Evolutionary conservation across 2,329 filamentous ascomycete species (phyloP), one percentile per base, ranked within the genome.

Genomic region (Pyrenochaeta sp.): DNA sequence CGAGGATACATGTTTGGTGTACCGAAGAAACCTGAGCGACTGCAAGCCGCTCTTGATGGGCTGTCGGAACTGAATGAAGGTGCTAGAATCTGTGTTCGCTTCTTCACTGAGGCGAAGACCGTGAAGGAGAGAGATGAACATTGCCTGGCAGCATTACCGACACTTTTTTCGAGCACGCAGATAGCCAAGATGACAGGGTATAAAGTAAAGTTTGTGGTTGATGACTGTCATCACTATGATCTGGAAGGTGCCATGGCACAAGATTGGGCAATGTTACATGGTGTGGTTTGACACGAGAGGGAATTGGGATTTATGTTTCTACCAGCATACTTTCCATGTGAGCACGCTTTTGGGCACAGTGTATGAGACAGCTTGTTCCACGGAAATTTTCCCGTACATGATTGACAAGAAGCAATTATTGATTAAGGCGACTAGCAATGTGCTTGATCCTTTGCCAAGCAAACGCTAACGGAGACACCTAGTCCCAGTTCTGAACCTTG

Each of bases 1-100:
- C 49, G 59, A 1, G 58, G 53, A 7, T 67, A 67, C 30, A 58
- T 67, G 27, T 64, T 58, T n/a, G 61, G 61, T 1, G 46, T 56
- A 9, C 51, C 59, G 2, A 64, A 56, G 31, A 56, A 49, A 21
- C 54, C 57, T 0, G 64, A 64, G 45, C 45, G 59, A 9, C 23
- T 67, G 49, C 50, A 45, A 2, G 62, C 54, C 21, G 55, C 47
- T 21, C 39, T 67, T 2, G 49, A 57, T 4, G 62, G 60, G 11
- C 23, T 67, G 14, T 49, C 56, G n/a, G 57, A 53, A 18, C 31
- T 67, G 23, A 64, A 51, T 17, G 2, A 31, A 3, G 58, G 63
- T 1, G 58, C 62, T 7, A 57, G 29, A 10, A 51, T 66, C 1
- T 45, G 55, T n/a, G 50, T 67, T 10, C 45, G 54, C 17, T 58